Percentiles rank a stretch among this genome's conserved stretches.
These are phyloP conservation scores for Hortiboletus campestris DNA, from an alignment of 768 basidiomycete species.

Conservation along the genomic window DNA sequence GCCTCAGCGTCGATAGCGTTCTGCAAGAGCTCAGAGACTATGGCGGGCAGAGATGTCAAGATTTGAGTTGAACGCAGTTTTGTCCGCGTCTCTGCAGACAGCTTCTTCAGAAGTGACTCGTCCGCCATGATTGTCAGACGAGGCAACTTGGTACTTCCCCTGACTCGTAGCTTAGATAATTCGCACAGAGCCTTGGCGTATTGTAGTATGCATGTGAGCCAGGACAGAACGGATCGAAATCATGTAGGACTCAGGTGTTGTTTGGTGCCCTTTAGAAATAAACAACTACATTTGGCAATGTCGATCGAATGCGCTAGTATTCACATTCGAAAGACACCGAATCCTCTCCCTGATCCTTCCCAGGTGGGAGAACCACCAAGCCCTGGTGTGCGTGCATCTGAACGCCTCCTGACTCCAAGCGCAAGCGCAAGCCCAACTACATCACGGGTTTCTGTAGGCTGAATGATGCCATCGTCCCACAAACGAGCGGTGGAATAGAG, in stretches of 20 bases:
- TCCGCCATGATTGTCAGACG: slow-evolving; percentile 16
- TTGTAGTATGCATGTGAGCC: not conserved
- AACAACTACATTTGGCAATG: slow-evolving; percentile 28
- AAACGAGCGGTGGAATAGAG: slow-evolving; percentile 88
- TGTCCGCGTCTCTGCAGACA: slow-evolving; percentile 62
- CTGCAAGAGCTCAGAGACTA: slow-evolving; percentile 84
- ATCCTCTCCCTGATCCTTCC: slow-evolving; percentile 70
- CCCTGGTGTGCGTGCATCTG: slow-evolving; percentile 9
- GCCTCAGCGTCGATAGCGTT: slow-evolving; percentile 87
- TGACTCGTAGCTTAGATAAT: not conserved
- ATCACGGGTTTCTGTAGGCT: slow-evolving; percentile 84
- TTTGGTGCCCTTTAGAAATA: slow-evolving; percentile 25
- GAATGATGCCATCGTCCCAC: slow-evolving; percentile 93
- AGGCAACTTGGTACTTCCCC: not conserved
- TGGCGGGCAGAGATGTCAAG: slow-evolving; percentile 74
- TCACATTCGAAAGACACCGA: slow-evolving; percentile 92
- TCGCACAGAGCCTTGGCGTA: not conserved
- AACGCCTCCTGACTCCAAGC: slow-evolving; percentile 55
- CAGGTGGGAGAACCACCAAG: slow-evolving; percentile 43
- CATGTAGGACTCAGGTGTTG: slow-evolving; percentile 1
- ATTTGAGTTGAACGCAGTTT: slow-evolving; percentile 82
- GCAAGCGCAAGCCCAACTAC: slow-evolving; percentile 86
- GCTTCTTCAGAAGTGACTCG: slow-evolving; percentile 31
- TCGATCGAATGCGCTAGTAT: slow-evolving; percentile 13
- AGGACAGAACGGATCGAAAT: not conserved